A percentile compares a stretch with the other conserved stretches of the same genome.
Evolutionary conservation across 2,329 filamentous ascomycete species (phyloP).

Genomic region (Diplocarpon rosae): DNA sequence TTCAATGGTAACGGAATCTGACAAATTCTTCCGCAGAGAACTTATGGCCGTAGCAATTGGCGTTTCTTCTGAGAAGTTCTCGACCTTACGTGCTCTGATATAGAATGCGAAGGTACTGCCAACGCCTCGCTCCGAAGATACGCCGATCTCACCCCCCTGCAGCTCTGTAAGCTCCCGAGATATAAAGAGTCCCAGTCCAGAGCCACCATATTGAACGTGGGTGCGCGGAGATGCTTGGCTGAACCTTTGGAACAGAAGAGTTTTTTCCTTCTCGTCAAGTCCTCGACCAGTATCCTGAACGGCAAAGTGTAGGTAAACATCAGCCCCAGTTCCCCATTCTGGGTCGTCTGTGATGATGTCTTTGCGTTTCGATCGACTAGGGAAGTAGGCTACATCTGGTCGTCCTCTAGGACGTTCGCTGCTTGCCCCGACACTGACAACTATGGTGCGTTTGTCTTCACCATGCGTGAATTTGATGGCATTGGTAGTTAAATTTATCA

Average conservation of each 20-base stretch:
- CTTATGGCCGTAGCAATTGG: conserved; percentile 15
- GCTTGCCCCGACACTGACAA: conserved; percentile 29
- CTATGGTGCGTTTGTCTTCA: conserved; percentile 42
- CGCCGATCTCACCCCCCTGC: conserved; percentile 71
- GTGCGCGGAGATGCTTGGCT: conserved; percentile 72
- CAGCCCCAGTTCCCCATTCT: conserved; percentile 59
- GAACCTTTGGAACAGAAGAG: conserved; percentile 67
- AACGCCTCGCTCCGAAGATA: conserved; percentile 53
- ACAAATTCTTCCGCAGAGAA: conserved; percentile 13
- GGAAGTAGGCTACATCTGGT: conserved; percentile 27
- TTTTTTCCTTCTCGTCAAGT: conserved; percentile 59
- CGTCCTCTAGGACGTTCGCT: conserved; percentile 36
- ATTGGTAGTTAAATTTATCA: conserved; percentile 74
- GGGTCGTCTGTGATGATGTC: conserved; percentile 19
- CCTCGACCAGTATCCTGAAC: conserved; percentile 71
- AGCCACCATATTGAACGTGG: conserved; percentile 71
- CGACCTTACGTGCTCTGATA: conserved; percentile 29
- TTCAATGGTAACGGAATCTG: conserved; percentile 16
- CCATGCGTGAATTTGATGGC: conserved; percentile 73
- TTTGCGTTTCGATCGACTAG: conserved; percentile 24
- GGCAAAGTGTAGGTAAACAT: conserved; percentile 60
- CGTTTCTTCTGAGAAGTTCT: conserved; percentile 18
- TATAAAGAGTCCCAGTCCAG: conserved; percentile 70
- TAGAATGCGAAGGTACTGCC: conserved; percentile 71
- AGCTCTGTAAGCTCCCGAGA: conserved; percentile 67